Evolutionary conservation across 352 stramenopile genomes (phyloP).

Genomic region (Globisporangium splendens): DNA sequence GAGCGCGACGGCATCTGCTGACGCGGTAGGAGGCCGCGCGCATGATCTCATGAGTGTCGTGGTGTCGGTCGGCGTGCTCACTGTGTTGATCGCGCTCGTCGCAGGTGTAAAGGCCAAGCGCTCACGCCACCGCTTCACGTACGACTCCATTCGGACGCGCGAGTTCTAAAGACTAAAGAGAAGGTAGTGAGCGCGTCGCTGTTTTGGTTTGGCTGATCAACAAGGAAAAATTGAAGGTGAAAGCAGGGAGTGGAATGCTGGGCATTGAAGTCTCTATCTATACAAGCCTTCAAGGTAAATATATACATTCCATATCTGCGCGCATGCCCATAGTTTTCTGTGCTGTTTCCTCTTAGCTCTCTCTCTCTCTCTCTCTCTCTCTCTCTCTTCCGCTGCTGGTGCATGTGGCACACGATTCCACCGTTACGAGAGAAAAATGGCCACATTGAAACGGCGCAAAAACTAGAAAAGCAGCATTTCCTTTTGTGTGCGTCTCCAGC

Average conservation of each 20-base stretch:
- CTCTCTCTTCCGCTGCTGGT: neutral
- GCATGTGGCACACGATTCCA: neutral
- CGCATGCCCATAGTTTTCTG: too few relatives aligned
- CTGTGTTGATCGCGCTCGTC: constrained; percentile 26
- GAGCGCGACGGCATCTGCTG: neutral
- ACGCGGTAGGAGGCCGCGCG: neutral
- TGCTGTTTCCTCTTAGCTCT: too few relatives aligned
- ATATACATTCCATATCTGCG: too few relatives aligned
- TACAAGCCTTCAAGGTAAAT: too few relatives aligned
- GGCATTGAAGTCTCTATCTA: too few relatives aligned
- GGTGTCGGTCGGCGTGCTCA: constrained; percentile 20
- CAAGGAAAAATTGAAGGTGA: neutral
- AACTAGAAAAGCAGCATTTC: too few relatives aligned
- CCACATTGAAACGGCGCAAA: neutral
- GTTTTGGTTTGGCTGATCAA: too few relatives aligned
- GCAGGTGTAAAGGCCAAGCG: constrained; percentile 26
- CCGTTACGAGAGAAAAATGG: neutral
- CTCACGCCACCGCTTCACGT: constrained; percentile 38
- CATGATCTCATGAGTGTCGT: constrained; percentile 13
- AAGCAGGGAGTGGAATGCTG: too few relatives aligned
- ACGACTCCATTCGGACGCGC: constrained; percentile 45
- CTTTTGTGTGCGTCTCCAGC: too few relatives aligned
- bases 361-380: neutral
- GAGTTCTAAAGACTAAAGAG: constrained; percentile 18
- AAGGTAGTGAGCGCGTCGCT: neutral